A percentile compares a stretch with the other conserved stretches of the same genome.
Evolutionary conservation across 2,329 filamentous ascomycete species (phyloP).

Genomic region (Scedosporium minutisporum): DNA sequence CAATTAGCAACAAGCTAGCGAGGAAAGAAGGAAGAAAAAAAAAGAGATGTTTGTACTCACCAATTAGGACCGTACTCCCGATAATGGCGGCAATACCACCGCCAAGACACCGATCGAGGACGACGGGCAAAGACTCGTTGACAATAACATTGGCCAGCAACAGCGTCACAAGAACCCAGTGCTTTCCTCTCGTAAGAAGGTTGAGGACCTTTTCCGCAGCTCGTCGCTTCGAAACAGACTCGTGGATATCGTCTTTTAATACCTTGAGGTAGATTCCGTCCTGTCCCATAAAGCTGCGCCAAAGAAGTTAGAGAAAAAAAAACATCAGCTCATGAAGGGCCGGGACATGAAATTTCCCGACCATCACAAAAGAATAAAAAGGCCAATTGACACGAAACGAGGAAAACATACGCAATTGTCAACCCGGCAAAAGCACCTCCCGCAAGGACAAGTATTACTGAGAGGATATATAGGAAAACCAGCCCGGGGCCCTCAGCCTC

Average conservation of each 20-base stretch:
- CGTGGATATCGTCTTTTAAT: slow-evolving; percentile 74
- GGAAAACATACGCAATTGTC: slow-evolving; percentile 65
- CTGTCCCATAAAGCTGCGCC: slow-evolving; percentile 49
- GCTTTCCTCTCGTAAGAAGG: slow-evolving; percentile 79
- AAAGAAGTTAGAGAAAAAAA: background rate
- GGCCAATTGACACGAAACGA: background rate
- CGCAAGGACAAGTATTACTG: slow-evolving; percentile 70
- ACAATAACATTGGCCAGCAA: slow-evolving; percentile 95
- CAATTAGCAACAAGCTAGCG: background rate
- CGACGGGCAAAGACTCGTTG: slow-evolving; percentile 91
- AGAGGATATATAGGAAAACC: slow-evolving; percentile 74
- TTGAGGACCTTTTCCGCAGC: slow-evolving; percentile 75
- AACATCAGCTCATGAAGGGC: background rate
- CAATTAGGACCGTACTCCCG: slow-evolving; percentile 86
- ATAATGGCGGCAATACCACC: slow-evolving; percentile 91
- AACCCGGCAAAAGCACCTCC: slow-evolving; percentile 92
- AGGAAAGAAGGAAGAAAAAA: background rate
- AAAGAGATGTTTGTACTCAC: slow-evolving; percentile 38
- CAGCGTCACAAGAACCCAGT: slow-evolving; percentile 94
- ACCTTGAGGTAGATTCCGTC: slow-evolving; percentile 98
- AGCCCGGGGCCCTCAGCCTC: slow-evolving; percentile 53
- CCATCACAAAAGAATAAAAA: background rate
- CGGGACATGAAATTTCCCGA: background rate
- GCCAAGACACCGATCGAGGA: slow-evolving; percentile 85
- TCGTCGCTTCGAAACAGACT: slow-evolving; percentile 60